Conservation (phyloP, 805 yeast species). For the Candida berthetii region DNA sequence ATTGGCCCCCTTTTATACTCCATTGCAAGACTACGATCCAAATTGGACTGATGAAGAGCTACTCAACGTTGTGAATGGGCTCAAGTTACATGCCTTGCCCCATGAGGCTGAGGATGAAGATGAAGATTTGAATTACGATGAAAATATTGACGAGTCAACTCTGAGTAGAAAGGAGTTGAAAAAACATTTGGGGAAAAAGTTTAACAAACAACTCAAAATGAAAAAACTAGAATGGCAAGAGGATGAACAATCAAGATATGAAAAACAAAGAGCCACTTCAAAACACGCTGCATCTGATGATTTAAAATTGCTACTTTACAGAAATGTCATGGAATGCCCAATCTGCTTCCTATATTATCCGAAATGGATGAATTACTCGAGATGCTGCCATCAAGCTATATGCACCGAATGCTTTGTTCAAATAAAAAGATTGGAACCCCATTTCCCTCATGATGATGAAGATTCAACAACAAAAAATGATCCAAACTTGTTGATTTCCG, state of each 20-base stretch:
- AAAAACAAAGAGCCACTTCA: constrained; percentile 26
- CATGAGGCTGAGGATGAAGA: constrained; percentile 44
- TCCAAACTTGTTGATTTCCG: constrained; percentile 70
- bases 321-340: constrained; percentile 79
- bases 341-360: constrained; percentile 91
- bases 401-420: constrained; percentile 97
- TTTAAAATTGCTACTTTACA: constrained; percentile 55
- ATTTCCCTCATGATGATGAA: constrained; percentile 76
- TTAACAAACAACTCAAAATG: constrained; percentile 32
- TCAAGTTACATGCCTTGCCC: constrained; percentile 51
- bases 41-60: constrained; percentile 70
- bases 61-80: constrained; percentile 39
- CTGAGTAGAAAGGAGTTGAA: constrained; percentile 36
- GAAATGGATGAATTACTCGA: constrained; percentile 62
- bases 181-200: constrained; percentile 29
- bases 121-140: constrained; percentile 56
- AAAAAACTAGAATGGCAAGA: constrained; percentile 30
- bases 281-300: constrained; percentile 32
- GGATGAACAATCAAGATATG: constrained; percentile 25
- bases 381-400: constrained; percentile 90
- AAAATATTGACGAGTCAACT: constrained; percentile 39
- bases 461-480: constrained; percentile 26
- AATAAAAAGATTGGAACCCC: constrained; percentile 87
- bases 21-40: constrained; percentile 73
- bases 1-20: constrained; percentile 87